Conservation (phyloP, 345 rosid genomes). For the Salix exigua region DNA sequence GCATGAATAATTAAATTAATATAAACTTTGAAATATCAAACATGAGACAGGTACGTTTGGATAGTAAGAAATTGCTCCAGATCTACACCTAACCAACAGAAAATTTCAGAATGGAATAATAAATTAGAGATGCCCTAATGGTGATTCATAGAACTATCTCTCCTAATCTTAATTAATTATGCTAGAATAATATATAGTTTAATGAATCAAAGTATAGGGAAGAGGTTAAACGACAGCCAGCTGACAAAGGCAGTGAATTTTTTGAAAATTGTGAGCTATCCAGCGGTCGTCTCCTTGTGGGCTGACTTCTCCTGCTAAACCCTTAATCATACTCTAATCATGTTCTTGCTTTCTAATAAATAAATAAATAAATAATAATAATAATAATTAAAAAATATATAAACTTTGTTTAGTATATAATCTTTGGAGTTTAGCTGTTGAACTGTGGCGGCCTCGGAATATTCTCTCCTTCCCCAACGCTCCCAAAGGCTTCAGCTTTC, state of each 20-base stretch:
- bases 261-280: conserved; percentile 58
- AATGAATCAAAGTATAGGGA: neutral
- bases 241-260: conserved; percentile 90
- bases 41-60: neutral
- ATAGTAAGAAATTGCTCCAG: neutral
- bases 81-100: neutral
- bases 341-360: conserved; percentile 39
- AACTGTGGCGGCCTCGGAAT: conserved; percentile 80
- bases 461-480: conserved; percentile 70
- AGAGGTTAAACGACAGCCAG: conserved; percentile 50
- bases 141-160: neutral
- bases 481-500: conserved; percentile 43
- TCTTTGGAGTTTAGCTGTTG: conserved; percentile 82
- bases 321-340: conserved; percentile 95
- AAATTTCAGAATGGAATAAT: neutral
- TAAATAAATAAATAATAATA: too few species aligned
- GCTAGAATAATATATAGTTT: neutral
- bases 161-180: neutral
- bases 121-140: neutral
- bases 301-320: conserved; percentile 71
- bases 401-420: conserved; percentile 37
- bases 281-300: conserved; percentile 66
- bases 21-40: neutral
- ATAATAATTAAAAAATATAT: too few species aligned
- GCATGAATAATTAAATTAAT: too few species aligned